phyloP scores from a whole-genome alignment of 768 basidiomycete genomes.

The Holtermanniella nyarrowii region DNA sequence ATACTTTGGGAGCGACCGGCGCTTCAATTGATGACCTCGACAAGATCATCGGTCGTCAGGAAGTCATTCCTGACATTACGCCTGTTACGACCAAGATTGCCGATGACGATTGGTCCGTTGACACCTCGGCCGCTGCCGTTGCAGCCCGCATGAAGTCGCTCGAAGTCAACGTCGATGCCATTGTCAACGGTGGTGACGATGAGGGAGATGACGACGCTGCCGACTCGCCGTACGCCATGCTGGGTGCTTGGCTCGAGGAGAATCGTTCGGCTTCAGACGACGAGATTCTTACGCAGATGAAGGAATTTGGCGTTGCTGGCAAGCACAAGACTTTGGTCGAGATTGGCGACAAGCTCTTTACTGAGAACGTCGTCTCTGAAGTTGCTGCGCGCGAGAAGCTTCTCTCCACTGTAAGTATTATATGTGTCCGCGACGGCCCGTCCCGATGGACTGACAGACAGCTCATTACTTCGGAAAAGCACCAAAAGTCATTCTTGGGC shows the following conservation, averaged over 20 bases:
- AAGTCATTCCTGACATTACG: constrained; percentile 70
- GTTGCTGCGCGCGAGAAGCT: constrained; percentile 52
- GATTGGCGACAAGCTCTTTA: constrained; percentile 74
- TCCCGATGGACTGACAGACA: constrained; percentile 32
- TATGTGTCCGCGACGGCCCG: neutral
- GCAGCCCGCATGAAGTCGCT: constrained; percentile 67
- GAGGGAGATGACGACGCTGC: constrained; percentile 81
- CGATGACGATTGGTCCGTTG: constrained; percentile 81
- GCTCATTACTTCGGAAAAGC: constrained; percentile 87
- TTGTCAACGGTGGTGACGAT: constrained; percentile 47
- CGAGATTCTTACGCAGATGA: constrained; percentile 55
- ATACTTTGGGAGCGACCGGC: constrained; percentile 8
- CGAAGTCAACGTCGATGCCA: constrained; percentile 49
- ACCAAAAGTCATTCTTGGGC: constrained; percentile 86
- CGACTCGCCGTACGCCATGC: constrained; percentile 72
- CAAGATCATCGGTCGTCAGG: constrained; percentile 49
- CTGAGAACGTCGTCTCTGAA: constrained; percentile 51
- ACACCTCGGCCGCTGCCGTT: constrained; percentile 81
- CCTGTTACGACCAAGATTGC: constrained; percentile 48
- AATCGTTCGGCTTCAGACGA: constrained; percentile 47
- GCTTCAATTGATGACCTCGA: constrained; percentile 59
- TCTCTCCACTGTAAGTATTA: constrained; percentile 58
- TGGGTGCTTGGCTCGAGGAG: constrained; percentile 78
- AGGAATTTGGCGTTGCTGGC: constrained; percentile 83
- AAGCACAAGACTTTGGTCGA: constrained; percentile 84